phyloP scores from a whole-genome alignment of 2,329 filamentous ascomycete species.

The Ophiosphaerella korrae region DNA sequence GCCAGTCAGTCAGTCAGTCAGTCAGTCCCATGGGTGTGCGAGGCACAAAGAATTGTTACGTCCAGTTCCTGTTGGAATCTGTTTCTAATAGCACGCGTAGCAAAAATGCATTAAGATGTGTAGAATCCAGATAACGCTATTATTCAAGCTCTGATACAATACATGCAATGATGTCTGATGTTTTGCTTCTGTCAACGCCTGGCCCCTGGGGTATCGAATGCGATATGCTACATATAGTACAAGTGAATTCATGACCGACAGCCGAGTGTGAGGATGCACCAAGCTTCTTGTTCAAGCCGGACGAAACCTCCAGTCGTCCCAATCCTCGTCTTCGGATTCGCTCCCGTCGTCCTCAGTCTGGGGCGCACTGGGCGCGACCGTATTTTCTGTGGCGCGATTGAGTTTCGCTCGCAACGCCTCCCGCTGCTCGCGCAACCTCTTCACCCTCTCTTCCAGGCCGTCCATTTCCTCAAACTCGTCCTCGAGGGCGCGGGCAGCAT shows the following conservation, averaged over 20 bases:
- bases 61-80: too few relatives aligned
- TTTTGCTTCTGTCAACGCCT: slow-evolving; percentile 12
- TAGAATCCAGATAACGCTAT: too few relatives aligned
- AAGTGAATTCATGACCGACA: neutral
- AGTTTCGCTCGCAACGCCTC: slow-evolving; percentile 47
- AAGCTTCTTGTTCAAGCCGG: slow-evolving; percentile 29
- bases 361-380: too few relatives aligned
- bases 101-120: neutral
- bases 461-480: slow-evolving; percentile 60
- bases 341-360: slow-evolving; percentile 33
- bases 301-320: slow-evolving; percentile 47
- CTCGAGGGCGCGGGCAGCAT: slow-evolving; percentile 51
- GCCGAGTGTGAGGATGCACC: too few relatives aligned
- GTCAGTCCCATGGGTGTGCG: too few relatives aligned
- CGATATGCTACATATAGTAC: slow-evolving; percentile 27
- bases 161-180: slow-evolving; percentile 1
- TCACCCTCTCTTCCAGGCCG: slow-evolving; percentile 52
- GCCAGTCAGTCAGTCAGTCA: too few relatives aligned
- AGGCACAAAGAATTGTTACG: too few relatives aligned
- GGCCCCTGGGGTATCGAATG: slow-evolving; percentile 26
- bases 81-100: neutral
- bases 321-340: slow-evolving; percentile 47
- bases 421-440: slow-evolving; percentile 52
- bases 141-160: neutral
- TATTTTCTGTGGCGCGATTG: slow-evolving; percentile 5